These are phyloP conservation scores for Jackrogersella multiformis DNA, from an alignment of 495 filamentous ascomycete genomes.

Conservation along the genomic window DNA sequence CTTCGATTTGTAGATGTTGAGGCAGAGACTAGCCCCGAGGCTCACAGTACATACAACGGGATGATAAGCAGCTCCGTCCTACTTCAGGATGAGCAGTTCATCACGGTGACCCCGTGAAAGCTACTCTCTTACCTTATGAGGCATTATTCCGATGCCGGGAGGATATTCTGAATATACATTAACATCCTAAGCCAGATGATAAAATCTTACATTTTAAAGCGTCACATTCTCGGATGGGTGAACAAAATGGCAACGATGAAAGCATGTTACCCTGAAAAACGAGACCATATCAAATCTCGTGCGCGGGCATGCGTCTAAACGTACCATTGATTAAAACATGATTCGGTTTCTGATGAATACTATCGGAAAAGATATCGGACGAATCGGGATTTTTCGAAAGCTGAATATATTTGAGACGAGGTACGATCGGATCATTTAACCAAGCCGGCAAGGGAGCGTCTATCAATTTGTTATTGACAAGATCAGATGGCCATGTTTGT, in stretches of 20 bases:
- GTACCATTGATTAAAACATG: slow-evolving; percentile 84
- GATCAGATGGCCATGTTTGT: slow-evolving; percentile 86
- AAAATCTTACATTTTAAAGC: background rate
- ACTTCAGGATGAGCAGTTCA: slow-evolving; percentile 32
- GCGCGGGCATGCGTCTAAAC: slow-evolving; percentile 11
- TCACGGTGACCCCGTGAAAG: background rate
- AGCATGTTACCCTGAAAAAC: background rate
- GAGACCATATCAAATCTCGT: background rate
- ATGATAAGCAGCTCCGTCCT: slow-evolving; percentile 84
- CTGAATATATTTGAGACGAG: slow-evolving; percentile 68
- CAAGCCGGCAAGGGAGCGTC: slow-evolving; percentile 78
- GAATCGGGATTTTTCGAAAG: slow-evolving; percentile 41
- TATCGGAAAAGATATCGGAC: slow-evolving; percentile 67
- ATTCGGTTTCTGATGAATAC: slow-evolving; percentile 82
- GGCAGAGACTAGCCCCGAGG: slow-evolving; percentile 76
- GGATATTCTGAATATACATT: slow-evolving; percentile 69
- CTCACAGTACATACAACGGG: slow-evolving; percentile 91
- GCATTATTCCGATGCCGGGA: slow-evolving; percentile 91
- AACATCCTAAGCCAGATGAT: slow-evolving; percentile 12
- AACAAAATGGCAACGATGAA: background rate
- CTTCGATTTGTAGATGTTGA: slow-evolving; percentile 78
- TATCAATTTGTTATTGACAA: slow-evolving; percentile 78
- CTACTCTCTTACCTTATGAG: slow-evolving; percentile 70
- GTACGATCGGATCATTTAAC: slow-evolving; percentile 75
- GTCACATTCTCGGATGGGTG: slow-evolving; percentile 1